Conservation (phyloP, 2,329 filamentous ascomycete species). For the Stachybotrys chlorohalonatus region DNA sequence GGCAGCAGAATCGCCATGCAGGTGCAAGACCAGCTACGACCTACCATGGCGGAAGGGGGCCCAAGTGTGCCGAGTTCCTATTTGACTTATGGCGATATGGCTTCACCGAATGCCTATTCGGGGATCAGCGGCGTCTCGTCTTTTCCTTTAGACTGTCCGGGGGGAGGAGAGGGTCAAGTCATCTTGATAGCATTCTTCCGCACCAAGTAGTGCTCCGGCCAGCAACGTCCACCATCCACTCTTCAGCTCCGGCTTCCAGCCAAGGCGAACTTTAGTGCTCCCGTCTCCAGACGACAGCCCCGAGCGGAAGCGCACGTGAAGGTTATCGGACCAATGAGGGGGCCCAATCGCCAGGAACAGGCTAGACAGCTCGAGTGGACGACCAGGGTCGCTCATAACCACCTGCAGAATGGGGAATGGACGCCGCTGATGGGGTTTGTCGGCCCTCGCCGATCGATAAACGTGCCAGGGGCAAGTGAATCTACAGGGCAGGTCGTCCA, state of each 20-base stretch:
- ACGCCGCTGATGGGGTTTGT: background rate
- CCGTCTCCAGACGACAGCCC: background rate
- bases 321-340: background rate
- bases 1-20: background rate
- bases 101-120: background rate
- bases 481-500: slow-evolving; percentile 12
- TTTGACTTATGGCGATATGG: background rate
- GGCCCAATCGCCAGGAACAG: background rate
- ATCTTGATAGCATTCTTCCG: too few relatives aligned
- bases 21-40: background rate
- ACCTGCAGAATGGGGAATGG: background rate
- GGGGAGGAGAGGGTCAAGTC: too few relatives aligned
- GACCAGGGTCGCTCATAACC: background rate
- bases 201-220: background rate
- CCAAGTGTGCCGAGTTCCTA: too few relatives aligned
- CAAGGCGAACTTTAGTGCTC: background rate
- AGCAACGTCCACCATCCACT: background rate
- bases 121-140: too few relatives aligned
- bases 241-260: background rate
- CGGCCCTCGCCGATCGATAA: slow-evolving; percentile 8
- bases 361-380: background rate
- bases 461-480: slow-evolving; percentile 13
- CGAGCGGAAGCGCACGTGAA: background rate
- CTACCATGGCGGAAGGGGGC: background rate
- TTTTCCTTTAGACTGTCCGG: too few relatives aligned